Base-by-base conservation (phyloP, 345 rosid species). In the Viola odorata region DNA sequence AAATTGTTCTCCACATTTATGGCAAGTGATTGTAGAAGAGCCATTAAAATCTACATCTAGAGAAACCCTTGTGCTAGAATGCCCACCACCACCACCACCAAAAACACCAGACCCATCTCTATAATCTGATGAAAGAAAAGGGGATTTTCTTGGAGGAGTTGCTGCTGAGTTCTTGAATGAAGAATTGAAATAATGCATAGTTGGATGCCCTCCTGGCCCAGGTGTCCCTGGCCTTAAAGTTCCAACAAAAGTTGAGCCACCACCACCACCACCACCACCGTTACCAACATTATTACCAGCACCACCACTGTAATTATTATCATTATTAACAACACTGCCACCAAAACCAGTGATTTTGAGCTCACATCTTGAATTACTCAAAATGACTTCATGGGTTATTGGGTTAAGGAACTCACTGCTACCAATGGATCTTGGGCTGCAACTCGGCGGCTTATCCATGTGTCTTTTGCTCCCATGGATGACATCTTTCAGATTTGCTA, bases 351-450 rank as follows among this genome's bases (percentile, higher is more conserved):
- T 87, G 77, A 94, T 94, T 74, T 89, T 94, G 41, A 94, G 95
- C 88, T 89, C 97, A 66, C 99, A 94, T 60, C 85, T 82, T 39
- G 99, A 84, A 84, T 85, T 87, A 58, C 95, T 85, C 45, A 94
- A 84, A 17, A 94, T 82, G 38, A 94, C 97, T 67, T 94, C 99
- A 69, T 94, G 99, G 68, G 96, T 84, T 37, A 94, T 85, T 52
- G 97, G 99, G 85, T 94, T 94, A 5, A 89, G 88, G 67, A 94
- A 90, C 87, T 94, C 99, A 75, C 90, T 94, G 81, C 99, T 94
- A 36, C 99, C 99, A 15, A 94, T 90, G 60, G 99, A 94, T 65
- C 99, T 86, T 58, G 99, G 99, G 60, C 99, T 94, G 66, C 97
- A 89, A 50, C 88, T 89, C 4, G 97, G 90, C 15, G 99, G 97